Percentiles rank a stretch among this genome's conserved stretches.
Conservation (phyloP, 768 basidiomycete genomes). For the Mycena capillaripes region DNA sequence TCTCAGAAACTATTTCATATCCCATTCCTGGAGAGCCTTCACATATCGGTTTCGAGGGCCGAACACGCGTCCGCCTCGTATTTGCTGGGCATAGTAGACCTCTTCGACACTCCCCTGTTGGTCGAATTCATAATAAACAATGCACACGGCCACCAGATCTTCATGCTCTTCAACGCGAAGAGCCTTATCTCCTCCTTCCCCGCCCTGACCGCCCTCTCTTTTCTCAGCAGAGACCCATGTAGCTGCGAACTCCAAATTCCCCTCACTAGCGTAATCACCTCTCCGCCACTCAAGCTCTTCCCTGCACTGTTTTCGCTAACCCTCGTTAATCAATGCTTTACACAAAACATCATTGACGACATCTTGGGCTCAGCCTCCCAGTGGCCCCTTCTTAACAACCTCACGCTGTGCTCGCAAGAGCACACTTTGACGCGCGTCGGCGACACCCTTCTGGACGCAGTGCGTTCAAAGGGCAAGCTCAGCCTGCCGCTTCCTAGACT, state of each 20-base stretch:
- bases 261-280: background rate
- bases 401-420: background rate
- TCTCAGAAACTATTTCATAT: background rate
- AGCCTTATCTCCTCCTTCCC: background rate
- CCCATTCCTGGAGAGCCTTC: background rate
- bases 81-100: background rate
- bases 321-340: slow-evolving; percentile 1
- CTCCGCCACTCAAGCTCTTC: background rate
- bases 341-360: background rate
- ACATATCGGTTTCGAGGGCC: background rate
- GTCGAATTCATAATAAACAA: background rate
- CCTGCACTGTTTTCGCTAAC: slow-evolving; percentile 7
- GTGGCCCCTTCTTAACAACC: background rate
- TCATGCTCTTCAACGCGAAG: background rate
- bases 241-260: background rate
- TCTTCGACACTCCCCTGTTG: background rate
- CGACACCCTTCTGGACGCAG: background rate
- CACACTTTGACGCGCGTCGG: background rate
- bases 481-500: background rate
- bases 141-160: slow-evolving; percentile 11
- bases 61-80: background rate
- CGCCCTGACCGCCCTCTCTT: slow-evolving; percentile 3
- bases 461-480: background rate
- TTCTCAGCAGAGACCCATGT: background rate
- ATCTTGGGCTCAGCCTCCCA: background rate